Conservation (phyloP, 176 grass and related monocot species). For the Hsuehochloa calcarea region DNA sequence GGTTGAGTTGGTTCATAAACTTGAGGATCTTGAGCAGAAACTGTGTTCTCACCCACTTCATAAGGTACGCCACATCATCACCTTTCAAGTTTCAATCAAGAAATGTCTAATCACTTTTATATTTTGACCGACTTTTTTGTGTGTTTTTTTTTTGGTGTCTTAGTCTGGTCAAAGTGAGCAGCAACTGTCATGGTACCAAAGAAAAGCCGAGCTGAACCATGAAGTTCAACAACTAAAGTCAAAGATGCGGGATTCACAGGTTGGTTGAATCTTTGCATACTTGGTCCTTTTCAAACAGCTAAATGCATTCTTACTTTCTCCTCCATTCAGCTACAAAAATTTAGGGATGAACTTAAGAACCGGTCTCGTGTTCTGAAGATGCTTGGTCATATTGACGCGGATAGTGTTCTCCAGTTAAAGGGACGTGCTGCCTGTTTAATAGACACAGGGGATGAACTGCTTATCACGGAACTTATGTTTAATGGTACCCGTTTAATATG, state of each 20-base stretch:
- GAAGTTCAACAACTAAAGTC: slow-evolving; percentile 86
- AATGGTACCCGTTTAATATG: slow-evolving; percentile 51
- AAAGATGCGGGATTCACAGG: slow-evolving; percentile 96
- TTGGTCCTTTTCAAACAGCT: slow-evolving; percentile 31
- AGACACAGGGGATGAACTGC: slow-evolving; percentile 93
- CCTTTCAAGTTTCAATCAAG: slow-evolving; percentile 21
- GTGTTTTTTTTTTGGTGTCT: slow-evolving; percentile 1
- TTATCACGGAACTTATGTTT: slow-evolving; percentile 99
- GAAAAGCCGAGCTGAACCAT: slow-evolving; percentile 91
- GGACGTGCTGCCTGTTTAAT: slow-evolving; percentile 97
- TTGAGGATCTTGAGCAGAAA: slow-evolving; percentile 88
- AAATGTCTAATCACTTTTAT: slow-evolving; percentile 10
- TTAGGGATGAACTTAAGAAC: slow-evolving; percentile 94
- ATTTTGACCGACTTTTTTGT: slow-evolving; percentile 10
- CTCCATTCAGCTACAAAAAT: slow-evolving; percentile 85
- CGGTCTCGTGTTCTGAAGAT: slow-evolving; percentile 91
- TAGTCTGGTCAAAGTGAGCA: slow-evolving; percentile 94
- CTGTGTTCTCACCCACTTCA: slow-evolving; percentile 67
- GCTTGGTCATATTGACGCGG: slow-evolving; percentile 90
- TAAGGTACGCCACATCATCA: slow-evolving; percentile 48
- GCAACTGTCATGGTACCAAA: slow-evolving; percentile 86
- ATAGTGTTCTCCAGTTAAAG: slow-evolving; percentile 94
- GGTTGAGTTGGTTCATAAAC: slow-evolving; percentile 77
- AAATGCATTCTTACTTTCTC: slow-evolving; percentile 26
- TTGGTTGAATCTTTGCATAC: slow-evolving; percentile 32